Base-by-base conservation (phyloP, 331 rosid species). In the Spiraea crenata region DNA sequence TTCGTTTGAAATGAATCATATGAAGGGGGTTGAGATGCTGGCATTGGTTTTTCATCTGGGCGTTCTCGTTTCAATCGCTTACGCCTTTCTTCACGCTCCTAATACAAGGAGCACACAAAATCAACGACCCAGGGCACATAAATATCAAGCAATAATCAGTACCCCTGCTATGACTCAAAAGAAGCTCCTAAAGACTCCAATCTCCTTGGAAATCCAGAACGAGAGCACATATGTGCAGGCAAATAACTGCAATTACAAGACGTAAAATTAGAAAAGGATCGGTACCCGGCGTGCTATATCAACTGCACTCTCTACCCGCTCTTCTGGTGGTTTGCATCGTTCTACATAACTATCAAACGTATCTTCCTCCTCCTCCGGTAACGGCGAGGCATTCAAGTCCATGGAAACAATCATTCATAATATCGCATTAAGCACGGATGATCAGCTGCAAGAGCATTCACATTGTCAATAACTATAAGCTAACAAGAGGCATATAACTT, bases 371-470 rank as follows among this genome's bases (percentile, higher is more conserved):
- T 95, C 99, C 74, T 95, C 99, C 0, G 99, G 99, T 65, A 87
- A 77, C 2, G 99, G 99, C 34, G 90, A 95, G 75, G 96, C 99
- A 85, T 95, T 95, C 80, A 95, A 91, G 89, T 95, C 99, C 99
- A 95, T 95, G 71, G 96, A 82, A 82, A 74, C 93, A 76, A 88
- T 85, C 96, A 86, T 86, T 84, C 96, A 91, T 87, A 88, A 67
- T 15, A 70, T 64, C 56, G 46, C 63, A 69, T 79, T 67, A 77
- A 64, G 15, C 55, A 69, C 65, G 12, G 63, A 42, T 37, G 64
- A 16, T 48, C 57, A 52, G 62, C 74, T 70, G 17, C 6, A 65
- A 9, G 52, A 5, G 31, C 41, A 65, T 12, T 3, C 44, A 50
- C 57, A 40, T n/a, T 51, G 35, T 11, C 41, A 17, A 31, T 4